Base-by-base conservation (phyloP, 768 basidiomycete genomes). In the Strobilomyces confusus region DNA sequence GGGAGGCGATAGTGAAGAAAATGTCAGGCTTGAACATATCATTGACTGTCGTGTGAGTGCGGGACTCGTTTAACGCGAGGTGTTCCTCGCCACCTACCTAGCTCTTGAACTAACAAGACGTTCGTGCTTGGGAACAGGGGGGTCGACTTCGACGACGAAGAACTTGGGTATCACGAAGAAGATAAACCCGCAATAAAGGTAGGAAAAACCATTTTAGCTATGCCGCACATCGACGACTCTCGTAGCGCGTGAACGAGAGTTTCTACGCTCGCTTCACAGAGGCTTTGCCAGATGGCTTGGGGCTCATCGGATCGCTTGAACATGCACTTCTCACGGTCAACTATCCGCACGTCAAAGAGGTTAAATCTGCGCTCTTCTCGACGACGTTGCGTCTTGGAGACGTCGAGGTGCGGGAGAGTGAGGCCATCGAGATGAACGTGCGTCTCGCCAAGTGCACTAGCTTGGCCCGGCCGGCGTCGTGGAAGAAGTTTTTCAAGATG, bases 61-160 rank as follows among this genome's bases (percentile, higher is more conserved):
- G 20, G 9, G 33, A 38, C 12, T 13, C 25, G 14, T 36, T 38
- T 32, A 4, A 30, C 25, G 1, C 23, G 1, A 9, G 29, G 2
- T 41, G 6, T 22, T 32, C 25, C 19, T 38, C 22, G 33, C 49
- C 26, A 2, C 17, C 44, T 17, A 3, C 11, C 5, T 12, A 7
- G 26, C n/a, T 30, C 17, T 8, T 29, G 15, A 19, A 46, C 26
- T 26, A 29, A 30, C 53, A 30, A 58, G 52, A 38, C 44, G 22
- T 51, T 61, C 20, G 58, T 23, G n/a, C 36, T 34, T 32, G 32
- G 30, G 5, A 20, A 32, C 58, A 95, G 92, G n/a, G 92, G 93
- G 6, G 78, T 93, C 40, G 90, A 93, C 68, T 95, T 95, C 70
- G 90, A 84, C 47, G 89, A 92, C 60, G 83, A 85, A 34, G 80